Base-by-base conservation (phyloP, 192 early-diverging fungal species). In the Anaeromyces robustus region DNA sequence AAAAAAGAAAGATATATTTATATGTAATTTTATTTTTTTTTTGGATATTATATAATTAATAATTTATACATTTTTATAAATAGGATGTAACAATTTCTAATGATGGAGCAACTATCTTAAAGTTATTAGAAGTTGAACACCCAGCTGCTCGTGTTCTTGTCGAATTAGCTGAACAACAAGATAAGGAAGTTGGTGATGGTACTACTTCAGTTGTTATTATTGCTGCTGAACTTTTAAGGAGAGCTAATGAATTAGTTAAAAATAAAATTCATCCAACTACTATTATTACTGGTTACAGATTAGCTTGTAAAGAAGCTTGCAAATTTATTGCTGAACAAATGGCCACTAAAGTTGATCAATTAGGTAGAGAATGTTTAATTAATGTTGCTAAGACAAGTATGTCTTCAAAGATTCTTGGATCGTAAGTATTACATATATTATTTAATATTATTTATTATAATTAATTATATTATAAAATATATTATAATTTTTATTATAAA, bases 141-240 rank as follows among this genome's bases (percentile, higher is more conserved):
- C 98, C 98, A 37, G 98, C 97, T 26, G 98, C 92, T 78, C 94
- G 93, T 83, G 94, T 99, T 30, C 86, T 99, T 30, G 97, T 99
- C 19, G 97, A 99, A 87, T 92, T 99, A 31, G 96, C 98, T 41
- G 96, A 99, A 85, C 98, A 98, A 86, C 98, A 99, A 87, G 98
- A 99, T 88, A 96, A 96, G 81, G 98, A 99, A 86, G 98, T 99
- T 2, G 98, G 98, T 77, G 98, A 99, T 86, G 98, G 98, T 19
- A 99, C 98, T 11, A 99, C 98, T 2, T 98, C 97, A 4, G 98
- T 99, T 22, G 98, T 99, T 16, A 97, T 99, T 80, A 96, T 99
- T 83, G 98, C 98, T 6, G 95, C 98, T 12, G 98, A 99, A 86
- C 89, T 99, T 32, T 89, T 99, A 84, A 90, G 92, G 77, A 91